Evolutionary conservation across 2,329 filamentous ascomycete genomes (phyloP).

Genomic region (Claviceps sp.): DNA sequence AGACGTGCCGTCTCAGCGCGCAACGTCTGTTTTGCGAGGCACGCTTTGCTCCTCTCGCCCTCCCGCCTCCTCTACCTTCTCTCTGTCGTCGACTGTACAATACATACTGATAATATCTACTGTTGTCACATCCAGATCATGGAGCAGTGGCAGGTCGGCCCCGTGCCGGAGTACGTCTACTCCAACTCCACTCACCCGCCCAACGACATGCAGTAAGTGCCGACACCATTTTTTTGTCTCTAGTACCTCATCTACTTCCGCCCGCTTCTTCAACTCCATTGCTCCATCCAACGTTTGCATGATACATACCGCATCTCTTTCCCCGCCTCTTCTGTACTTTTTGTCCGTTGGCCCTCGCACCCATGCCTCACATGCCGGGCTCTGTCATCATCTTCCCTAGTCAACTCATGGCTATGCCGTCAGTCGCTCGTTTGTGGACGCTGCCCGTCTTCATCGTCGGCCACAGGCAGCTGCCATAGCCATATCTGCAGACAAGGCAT

Average conservation of each 20-base stretch:
- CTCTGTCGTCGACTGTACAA: slow-evolving; percentile 7
- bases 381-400: background rate
- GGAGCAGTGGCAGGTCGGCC: slow-evolving; percentile 49
- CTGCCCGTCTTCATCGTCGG: background rate
- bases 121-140: slow-evolving; percentile 31
- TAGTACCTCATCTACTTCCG: slow-evolving; percentile 12
- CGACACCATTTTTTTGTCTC: slow-evolving; percentile 20
- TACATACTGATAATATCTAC: slow-evolving; percentile 12
- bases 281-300: slow-evolving; percentile 2
- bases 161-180: slow-evolving; percentile 46
- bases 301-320: background rate
- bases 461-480: background rate
- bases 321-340: background rate
- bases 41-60: slow-evolving; percentile 3
- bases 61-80: slow-evolving; percentile 6
- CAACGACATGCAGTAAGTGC: slow-evolving; percentile 47
- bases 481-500: background rate
- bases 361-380: background rate
- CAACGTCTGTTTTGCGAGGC: slow-evolving; percentile 2
- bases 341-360: background rate
- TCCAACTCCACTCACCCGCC: slow-evolving; percentile 39
- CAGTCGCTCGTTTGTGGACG: background rate
- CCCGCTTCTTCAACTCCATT: slow-evolving; percentile 4
- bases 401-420: background rate
- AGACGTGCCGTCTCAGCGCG: background rate